phyloP scores from a whole-genome alignment of 2,329 filamentous ascomycete genomes.

The Cadophora sp. region DNA sequence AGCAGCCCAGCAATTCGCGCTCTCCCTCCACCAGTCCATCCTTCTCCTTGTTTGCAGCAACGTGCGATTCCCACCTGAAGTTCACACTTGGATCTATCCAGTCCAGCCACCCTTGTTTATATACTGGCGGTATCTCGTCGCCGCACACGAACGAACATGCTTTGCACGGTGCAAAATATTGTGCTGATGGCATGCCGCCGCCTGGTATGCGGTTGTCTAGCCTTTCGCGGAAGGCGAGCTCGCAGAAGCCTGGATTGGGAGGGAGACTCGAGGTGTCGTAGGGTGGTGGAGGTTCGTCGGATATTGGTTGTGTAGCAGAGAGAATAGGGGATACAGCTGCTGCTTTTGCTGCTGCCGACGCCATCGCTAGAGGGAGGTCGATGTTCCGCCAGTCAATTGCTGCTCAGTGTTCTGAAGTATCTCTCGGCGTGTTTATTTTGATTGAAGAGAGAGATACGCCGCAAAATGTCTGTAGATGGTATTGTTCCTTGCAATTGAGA shows the following conservation, averaged over 20 bases:
- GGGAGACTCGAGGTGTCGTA: conserved; percentile 18
- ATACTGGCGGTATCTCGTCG: conserved; percentile 30
- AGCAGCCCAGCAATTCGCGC: conserved; percentile 34
- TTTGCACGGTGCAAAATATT: conserved; percentile 36
- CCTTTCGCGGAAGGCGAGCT: conserved; percentile 36
- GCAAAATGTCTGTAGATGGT: neutral
- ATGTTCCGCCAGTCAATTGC: neutral
- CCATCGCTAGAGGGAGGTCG: conserved; percentile 8
- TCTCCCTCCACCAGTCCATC: neutral
- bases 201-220: conserved; percentile 33
- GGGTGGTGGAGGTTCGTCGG: conserved; percentile 31
- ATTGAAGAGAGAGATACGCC: too few relatives aligned
- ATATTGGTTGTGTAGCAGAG: neutral
- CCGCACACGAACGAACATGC: conserved; percentile 31
- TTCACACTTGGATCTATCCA: conserved; percentile 40
- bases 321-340: conserved; percentile 3
- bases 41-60: conserved; percentile 22
- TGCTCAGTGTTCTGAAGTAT: neutral
- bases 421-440: neutral
- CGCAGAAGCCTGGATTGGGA: conserved; percentile 39
- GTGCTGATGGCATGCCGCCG: conserved; percentile 33
- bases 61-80: conserved; percentile 40
- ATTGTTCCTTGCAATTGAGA: too few relatives aligned
- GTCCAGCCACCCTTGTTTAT: conserved; percentile 34
- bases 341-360: conserved; percentile 3